A percentile compares a stretch with the other conserved stretches of the same genome.
Evolutionary conservation across 495 filamentous ascomycete genomes (phyloP).

Genomic region (Xylaria venustula): DNA sequence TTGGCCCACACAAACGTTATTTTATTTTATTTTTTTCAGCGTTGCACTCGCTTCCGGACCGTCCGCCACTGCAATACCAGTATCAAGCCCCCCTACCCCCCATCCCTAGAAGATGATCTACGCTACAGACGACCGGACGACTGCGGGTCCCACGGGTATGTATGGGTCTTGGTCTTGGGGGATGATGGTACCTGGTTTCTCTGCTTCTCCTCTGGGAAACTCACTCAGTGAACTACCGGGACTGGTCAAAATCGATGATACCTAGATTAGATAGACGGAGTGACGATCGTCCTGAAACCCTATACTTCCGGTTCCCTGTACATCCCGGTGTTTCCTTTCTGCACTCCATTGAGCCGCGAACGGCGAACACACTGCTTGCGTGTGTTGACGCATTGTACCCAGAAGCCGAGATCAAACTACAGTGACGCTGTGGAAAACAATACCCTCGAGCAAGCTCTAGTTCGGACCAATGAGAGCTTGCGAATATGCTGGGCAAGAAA

Average conservation of each 20-base stretch:
- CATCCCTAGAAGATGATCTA: conserved; percentile 13
- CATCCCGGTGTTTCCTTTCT: background rate
- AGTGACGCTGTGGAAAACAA: background rate
- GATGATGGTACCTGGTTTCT: conserved; percentile 5
- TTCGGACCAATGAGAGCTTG: background rate
- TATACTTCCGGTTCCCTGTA: background rate
- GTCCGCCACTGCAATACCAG: background rate
- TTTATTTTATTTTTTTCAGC: background rate
- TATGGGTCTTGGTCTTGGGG: conserved; percentile 5
- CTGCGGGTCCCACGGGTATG: conserved; percentile 9
- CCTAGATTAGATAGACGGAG: background rate
- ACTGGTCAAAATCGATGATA: no score
- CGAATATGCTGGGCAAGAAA: background rate
- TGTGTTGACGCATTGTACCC: no score
- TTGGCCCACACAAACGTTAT: conserved; percentile 7
- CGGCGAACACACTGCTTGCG: background rate
- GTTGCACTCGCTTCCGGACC: conserved; percentile 17
- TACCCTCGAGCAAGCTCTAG: background rate
- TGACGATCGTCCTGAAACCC: background rate
- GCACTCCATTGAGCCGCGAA: background rate
- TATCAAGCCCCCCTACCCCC: background rate
- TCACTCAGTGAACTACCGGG: background rate
- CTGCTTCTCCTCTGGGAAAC: background rate
- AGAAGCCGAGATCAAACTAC: background rate
- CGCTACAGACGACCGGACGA: conserved; percentile 1